These are phyloP conservation scores for Arthrobotrys sinensis DNA, from an alignment of 2,329 filamentous ascomycete species.

Conservation along the genomic window DNA sequence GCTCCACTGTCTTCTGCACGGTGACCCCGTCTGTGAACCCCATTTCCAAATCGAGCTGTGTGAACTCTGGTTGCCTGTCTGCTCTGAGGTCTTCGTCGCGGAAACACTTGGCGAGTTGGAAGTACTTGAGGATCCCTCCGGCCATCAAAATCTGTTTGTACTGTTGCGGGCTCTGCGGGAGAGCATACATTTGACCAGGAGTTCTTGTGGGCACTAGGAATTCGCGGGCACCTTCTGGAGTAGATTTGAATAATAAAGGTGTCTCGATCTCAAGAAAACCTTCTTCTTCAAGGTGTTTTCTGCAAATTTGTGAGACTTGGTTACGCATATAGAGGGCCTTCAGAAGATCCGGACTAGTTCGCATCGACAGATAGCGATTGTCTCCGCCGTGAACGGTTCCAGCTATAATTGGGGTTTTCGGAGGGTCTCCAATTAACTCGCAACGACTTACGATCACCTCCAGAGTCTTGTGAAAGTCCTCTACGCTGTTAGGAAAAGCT, in stretches of 20 bases:
- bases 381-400: slow-evolving; percentile 79
- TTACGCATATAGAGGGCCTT: slow-evolving; percentile 80
- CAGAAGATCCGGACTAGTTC: slow-evolving; percentile 78
- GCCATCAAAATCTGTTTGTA: slow-evolving; percentile 99
- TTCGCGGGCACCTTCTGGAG: slow-evolving; percentile 93
- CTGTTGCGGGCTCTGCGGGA: slow-evolving; percentile 97
- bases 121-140: slow-evolving; percentile 84
- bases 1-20: slow-evolving; percentile 75
- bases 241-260: slow-evolving; percentile 95
- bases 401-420: slow-evolving; percentile 70
- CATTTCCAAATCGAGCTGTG: slow-evolving; percentile 94
- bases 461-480: slow-evolving; percentile 13
- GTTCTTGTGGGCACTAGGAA: slow-evolving; percentile 91
- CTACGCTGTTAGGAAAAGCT: neutral
- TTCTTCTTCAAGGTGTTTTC: slow-evolving; percentile 72
- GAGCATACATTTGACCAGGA: slow-evolving; percentile 82
- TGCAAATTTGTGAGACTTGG: slow-evolving; percentile 72
- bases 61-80: slow-evolving; percentile 96
- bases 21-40: slow-evolving; percentile 81
- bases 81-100: slow-evolving; percentile 93
- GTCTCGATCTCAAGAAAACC: slow-evolving; percentile 88
- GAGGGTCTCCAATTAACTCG: slow-evolving; percentile 31
- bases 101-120: slow-evolving; percentile 94
- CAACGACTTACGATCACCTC: slow-evolving; percentile 21
- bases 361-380: slow-evolving; percentile 86